Evolutionary conservation across 257 asterid genomes (phyloP).

Genomic region (Fraxinus anomala): DNA sequence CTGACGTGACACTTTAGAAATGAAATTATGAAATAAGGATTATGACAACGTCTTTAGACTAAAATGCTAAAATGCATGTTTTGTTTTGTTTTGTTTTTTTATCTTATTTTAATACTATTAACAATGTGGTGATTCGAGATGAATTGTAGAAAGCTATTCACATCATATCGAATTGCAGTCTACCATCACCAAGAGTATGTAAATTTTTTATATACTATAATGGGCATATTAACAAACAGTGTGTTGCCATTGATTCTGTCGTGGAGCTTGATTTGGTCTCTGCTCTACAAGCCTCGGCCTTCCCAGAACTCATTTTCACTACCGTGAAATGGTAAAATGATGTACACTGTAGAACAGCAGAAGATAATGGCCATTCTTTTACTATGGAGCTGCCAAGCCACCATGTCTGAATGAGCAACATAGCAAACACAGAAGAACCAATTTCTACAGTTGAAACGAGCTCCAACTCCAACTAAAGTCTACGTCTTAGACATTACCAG

Average conservation of each 20-base stretch:
- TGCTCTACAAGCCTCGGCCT: constrained; percentile 66
- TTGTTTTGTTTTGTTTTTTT: too few relatives aligned
- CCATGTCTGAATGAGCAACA: constrained; percentile 50
- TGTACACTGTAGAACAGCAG: constrained; percentile 50
- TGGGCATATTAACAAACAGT: constrained; percentile 42
- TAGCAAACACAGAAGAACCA: constrained; percentile 50
- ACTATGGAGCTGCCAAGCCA: constrained; percentile 86
- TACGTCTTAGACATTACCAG: not conserved
- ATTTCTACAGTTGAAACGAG: constrained; percentile 49
- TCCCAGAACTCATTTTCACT: constrained; percentile 88
- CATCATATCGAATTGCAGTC: constrained; percentile 85
- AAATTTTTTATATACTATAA: constrained; percentile 35
- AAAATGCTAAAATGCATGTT: too few relatives aligned
- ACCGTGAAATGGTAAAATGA: constrained; percentile 76
- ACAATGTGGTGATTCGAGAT: constrained; percentile 25
- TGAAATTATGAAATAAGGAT: too few relatives aligned
- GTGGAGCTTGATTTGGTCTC: constrained; percentile 68
- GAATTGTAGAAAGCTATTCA: constrained; percentile 85
- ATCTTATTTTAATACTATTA: too few relatives aligned
- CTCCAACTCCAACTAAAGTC: not conserved
- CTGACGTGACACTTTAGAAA: too few relatives aligned
- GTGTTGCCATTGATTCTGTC: constrained; percentile 84
- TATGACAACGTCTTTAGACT: too few relatives aligned
- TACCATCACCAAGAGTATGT: constrained; percentile 87
- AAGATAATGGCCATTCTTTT: constrained; percentile 89